Conservation (phyloP, 768 basidiomycete genomes). For the Melanogaster broomeanus region DNA sequence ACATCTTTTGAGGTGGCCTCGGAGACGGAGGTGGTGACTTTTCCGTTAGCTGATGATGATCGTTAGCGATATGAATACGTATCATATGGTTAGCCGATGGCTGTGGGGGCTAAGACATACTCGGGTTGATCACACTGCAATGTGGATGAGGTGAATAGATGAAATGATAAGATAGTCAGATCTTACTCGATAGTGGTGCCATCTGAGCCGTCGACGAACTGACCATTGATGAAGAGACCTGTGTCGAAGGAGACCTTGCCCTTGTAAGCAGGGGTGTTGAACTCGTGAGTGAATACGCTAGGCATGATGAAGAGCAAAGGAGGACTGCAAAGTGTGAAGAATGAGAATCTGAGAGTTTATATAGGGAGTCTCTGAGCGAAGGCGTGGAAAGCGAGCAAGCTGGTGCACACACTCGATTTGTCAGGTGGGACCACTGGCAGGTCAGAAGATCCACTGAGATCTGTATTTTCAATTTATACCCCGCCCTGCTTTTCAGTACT, state of each 20-base stretch:
- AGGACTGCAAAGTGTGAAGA: too few species aligned
- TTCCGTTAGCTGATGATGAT: slow-evolving; percentile 55
- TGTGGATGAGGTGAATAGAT: background rate
- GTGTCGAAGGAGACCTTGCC: slow-evolving; percentile 58
- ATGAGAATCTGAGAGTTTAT: too few species aligned
- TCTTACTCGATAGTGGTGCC: slow-evolving; percentile 70
- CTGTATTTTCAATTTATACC: too few species aligned
- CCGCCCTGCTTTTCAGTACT: too few species aligned
- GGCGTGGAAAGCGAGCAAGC: too few species aligned
- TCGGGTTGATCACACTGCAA: slow-evolving; percentile 59
- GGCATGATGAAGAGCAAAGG: slow-evolving; percentile 36
- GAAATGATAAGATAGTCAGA: background rate
- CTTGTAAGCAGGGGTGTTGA: slow-evolving; percentile 57
- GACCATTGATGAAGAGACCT: slow-evolving; percentile 71
- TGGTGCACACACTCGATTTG: too few species aligned
- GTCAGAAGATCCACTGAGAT: too few species aligned
- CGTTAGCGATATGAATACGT: slow-evolving; percentile 9
- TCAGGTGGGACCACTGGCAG: too few species aligned
- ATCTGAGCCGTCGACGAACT: slow-evolving; percentile 60
- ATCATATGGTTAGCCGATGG: background rate
- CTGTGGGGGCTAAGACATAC: slow-evolving; percentile 25
- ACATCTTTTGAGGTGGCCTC: slow-evolving; percentile 71
- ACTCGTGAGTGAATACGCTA: slow-evolving; percentile 46
- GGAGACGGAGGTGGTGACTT: slow-evolving; percentile 56
- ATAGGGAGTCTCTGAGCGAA: too few species aligned